Evolutionary conservation across 805 yeast genomes (phyloP), one percentile per base, ranked within the genome.

Genomic region (Lipomyces kockii): DNA sequence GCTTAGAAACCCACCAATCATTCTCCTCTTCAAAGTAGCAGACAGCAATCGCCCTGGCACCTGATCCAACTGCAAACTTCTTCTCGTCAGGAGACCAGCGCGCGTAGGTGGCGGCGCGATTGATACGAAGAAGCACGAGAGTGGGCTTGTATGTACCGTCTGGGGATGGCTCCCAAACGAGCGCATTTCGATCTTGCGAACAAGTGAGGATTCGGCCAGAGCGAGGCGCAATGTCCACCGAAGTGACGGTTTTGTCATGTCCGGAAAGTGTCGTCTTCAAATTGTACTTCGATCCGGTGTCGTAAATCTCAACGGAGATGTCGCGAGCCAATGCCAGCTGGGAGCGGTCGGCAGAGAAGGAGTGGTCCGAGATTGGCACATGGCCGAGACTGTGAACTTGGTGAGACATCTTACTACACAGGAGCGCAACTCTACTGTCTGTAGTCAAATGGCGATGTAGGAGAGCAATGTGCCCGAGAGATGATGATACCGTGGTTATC

Each of bases 1-100:
- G 99, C 80, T 94, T 94, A 14, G 98, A 91, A 61, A 95, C 93
- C 99, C 99, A 95, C 99, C 99, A 95, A 78, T 95, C 97, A 78
- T 94, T 95, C 75, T 92, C 97, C 70, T 84, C 90, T 80, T 95
- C 99, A 78, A 90, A 95, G 81, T 93, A 95, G 82, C 99, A 95
- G 60, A 95, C 90, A 9, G 98, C 97, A 79, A 95, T 89, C 70
- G 90, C 89, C 68, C 98, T 83, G 57, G 97, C 98, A 58, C 97
- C 92, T 2, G 97, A 90, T 0, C 98, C 99, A 59, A 94, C 98
- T 0, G 99, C 99, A 80, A 95, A 95, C 81, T 95, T 95, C 76
- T 81, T 81, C n/a, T 97, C 98, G 73, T 85, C 86, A 25, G 98
- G 98, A 9, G 97, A 90, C 99, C 99, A 95, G 73, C 87, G 85